Base-by-base conservation (phyloP, 2,329 filamentous ascomycete species). In the Pseudocercospora eumusae region DNA sequence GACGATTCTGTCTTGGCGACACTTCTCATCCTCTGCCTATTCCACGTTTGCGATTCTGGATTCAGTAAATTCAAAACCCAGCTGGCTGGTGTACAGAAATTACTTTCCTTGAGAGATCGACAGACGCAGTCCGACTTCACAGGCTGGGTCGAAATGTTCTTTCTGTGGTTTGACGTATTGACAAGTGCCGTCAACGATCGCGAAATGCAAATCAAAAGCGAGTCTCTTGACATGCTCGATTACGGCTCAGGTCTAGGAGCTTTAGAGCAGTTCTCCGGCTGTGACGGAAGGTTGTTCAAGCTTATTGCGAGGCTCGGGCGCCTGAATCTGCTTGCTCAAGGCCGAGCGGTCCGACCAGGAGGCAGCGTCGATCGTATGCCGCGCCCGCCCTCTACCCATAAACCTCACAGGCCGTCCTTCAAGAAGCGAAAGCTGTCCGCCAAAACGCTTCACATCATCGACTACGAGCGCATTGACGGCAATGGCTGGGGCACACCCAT, bases 141-240 rank as follows among this genome's bases (percentile, higher is more conserved):
- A 62, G 86, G 88, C 11, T 97, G 93, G 93, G 93, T 96, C 80
- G 91, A 96, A 71, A 88, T 91, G 45, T 87, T 96, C 69, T 97
- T 97, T 73, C 95, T 91, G 33, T 96, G 93, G 83, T 96, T 96
- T 73, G 93, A 97, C 75, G 91, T 93, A 59, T 91, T 97, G 78
- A 92, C 92, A 0, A 91, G 91, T 42, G 93, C 90, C 57, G 91
- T 96, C 73, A 97, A 97, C 70, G 91, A 96, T 76, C 87, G 93
- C 56, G 93, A 97, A 76, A 87, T 90, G 28, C 91, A 96, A 75
- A 84, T 96, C 18, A 82, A 83, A 40, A 84, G 84, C 25, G 80
- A 83, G 33, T 84, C 83, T 56, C 75, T 89, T 33, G 86, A 89
- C 66, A 85, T 88, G 78, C 82, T 86, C 61, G 80, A 85, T 63